Evolutionary conservation across 768 basidiomycete genomes (phyloP).

Genomic region (Pleurotus salmoneostramineus): DNA sequence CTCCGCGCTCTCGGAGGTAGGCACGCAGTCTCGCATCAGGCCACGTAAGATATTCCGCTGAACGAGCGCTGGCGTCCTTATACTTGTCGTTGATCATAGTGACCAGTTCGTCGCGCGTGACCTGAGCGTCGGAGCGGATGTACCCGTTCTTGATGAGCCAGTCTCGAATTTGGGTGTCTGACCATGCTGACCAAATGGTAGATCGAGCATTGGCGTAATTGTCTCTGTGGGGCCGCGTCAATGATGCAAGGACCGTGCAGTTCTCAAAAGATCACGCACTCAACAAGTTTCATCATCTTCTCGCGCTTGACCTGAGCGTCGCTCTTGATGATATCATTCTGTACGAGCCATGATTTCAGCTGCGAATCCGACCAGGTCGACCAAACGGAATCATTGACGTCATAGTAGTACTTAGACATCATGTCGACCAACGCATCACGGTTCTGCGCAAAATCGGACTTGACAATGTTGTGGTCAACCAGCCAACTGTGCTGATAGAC

Average conservation of each 20-base stretch:
- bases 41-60: slow-evolving; percentile 79
- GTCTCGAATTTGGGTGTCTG: slow-evolving; percentile 61
- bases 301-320: slow-evolving; percentile 65
- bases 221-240: slow-evolving; percentile 34
- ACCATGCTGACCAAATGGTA: slow-evolving; percentile 67
- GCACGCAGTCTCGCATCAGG: slow-evolving; percentile 90
- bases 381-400: slow-evolving; percentile 49
- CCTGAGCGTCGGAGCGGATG: slow-evolving; percentile 52
- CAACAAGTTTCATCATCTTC: slow-evolving; percentile 72
- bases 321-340: slow-evolving; percentile 68
- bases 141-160: slow-evolving; percentile 79
- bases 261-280: slow-evolving; percentile 32
- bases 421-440: slow-evolving; percentile 58
- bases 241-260: too few relatives aligned
- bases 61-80: slow-evolving; percentile 35
- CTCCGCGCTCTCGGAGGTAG: slow-evolving; percentile 74
- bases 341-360: slow-evolving; percentile 74
- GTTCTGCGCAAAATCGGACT: slow-evolving; percentile 45
- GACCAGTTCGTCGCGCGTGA: slow-evolving; percentile 73
- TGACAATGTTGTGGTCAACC: slow-evolving; percentile 68
- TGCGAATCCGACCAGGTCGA: slow-evolving; percentile 75
- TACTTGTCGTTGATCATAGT: slow-evolving; percentile 71
- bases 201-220: slow-evolving; percentile 63
- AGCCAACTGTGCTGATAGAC: slow-evolving; percentile 74
- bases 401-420: slow-evolving; percentile 82